Percentiles rank a stretch among this genome's conserved stretches.
Conservation (phyloP, 305 asterid genomes). For the Ruellia speciosa region DNA sequence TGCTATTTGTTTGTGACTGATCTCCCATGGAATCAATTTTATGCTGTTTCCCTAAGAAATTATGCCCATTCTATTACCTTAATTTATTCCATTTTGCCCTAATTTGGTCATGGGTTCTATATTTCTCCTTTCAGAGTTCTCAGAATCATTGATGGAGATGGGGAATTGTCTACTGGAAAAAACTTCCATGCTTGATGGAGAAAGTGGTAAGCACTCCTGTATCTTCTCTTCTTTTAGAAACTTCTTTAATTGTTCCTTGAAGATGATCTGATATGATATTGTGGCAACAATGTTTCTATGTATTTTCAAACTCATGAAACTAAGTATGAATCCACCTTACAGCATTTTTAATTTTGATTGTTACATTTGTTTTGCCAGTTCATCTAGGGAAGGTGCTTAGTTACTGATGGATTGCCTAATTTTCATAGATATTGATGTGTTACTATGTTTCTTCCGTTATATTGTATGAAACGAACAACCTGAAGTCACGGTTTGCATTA, state of each 20-base stretch:
- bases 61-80: neutral
- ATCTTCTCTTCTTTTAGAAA: slow-evolving; percentile 12
- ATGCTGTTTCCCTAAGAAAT: neutral
- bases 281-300: slow-evolving; percentile 2
- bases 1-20: too few relatives aligned
- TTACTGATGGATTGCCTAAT: neutral
- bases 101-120: slow-evolving; percentile 12
- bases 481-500: neutral
- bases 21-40: neutral
- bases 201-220: slow-evolving; percentile 49
- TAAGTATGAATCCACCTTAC: slow-evolving; percentile 6
- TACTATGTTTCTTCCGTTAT: slow-evolving; percentile 3
- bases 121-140: slow-evolving; percentile 58
- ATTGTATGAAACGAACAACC: neutral
- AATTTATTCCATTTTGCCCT: neutral
- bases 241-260: slow-evolving; percentile 5
- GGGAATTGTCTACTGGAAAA: slow-evolving; percentile 81
- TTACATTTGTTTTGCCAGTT: neutral
- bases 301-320: slow-evolving; percentile 9
- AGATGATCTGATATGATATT: slow-evolving; percentile 13
- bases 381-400: neutral
- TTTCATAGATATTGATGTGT: slow-evolving; percentile 2
- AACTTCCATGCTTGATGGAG: slow-evolving; percentile 58
- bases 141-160: slow-evolving; percentile 91
- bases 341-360: slow-evolving; percentile 1